Evolutionary conservation across 1,284 basidiomycete species (phyloP), one percentile per base, ranked within the genome.

Genomic region (Phellinidium pouzarii): DNA sequence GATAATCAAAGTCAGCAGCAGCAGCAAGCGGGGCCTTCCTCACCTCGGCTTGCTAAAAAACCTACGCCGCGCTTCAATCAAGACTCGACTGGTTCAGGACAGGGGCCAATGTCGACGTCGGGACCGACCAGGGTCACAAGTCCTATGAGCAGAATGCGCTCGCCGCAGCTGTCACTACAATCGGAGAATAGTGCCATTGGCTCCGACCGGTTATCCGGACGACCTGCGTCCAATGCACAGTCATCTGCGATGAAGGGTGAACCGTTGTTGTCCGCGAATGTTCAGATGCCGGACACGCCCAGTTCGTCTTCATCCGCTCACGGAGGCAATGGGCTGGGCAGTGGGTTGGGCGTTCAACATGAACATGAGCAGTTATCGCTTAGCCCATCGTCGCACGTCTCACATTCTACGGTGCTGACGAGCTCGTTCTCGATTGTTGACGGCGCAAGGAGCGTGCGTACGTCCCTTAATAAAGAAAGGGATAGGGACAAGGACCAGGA

Each of bases 161-260:
- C 48, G 14, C 54, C 54, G n/a, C 38, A 34, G 25, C 31, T 47
- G 17, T 45, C 52, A 2, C 46, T 46, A 27, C 29, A 53, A 3
- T 48, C 47, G n/a, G n/a, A n/a, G n/a, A n/a, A n/a, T n/a, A n/a
- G n/a, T n/a, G n/a, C n/a, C n/a, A n/a, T n/a, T n/a, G n/a, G n/a
- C n/a, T n/a, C n/a, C n/a, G n/a, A n/a, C n/a, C n/a, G n/a, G n/a
- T n/a, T n/a, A n/a, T n/a, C n/a, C n/a, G n/a, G n/a, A n/a, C n/a
- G n/a, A 14, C 59, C 56, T 23, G 56, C 51, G 48, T 62, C 61
- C 22, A 55, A 52, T 22, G 56, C 54, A 36, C 46, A 58, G 53
- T 19, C 50, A 52, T 6, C 57, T 47, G 2, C 44, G 47, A 26
- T 27, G 53, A n/a, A 59, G 56, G 6, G 56, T 48, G 5, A 43